phyloP scores from a whole-genome alignment of 768 basidiomycete species.

The Gymnopilus dilepis region DNA sequence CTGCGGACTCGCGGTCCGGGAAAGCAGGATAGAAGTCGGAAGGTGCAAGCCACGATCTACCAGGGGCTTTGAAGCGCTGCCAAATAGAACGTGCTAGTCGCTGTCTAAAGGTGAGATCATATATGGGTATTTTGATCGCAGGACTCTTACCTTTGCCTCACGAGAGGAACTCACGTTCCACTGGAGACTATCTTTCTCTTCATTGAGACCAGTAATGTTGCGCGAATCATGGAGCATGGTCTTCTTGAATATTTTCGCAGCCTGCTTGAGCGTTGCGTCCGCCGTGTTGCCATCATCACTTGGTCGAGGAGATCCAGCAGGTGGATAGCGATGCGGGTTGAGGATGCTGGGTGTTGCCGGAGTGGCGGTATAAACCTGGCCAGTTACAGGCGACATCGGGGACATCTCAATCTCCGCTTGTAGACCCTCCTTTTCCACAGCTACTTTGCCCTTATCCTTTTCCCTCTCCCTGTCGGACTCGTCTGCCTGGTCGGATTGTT shows the following conservation, averaged over 20 bases:
- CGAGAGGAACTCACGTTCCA: slow-evolving; percentile 61
- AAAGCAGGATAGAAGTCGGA: slow-evolving; percentile 77
- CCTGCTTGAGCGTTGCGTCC: slow-evolving; percentile 52
- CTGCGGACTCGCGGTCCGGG: slow-evolving; percentile 55
- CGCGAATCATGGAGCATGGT: slow-evolving; percentile 79
- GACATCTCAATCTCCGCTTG: slow-evolving; percentile 27
- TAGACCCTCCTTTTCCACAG: slow-evolving; percentile 7
- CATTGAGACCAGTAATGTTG: slow-evolving; percentile 60
- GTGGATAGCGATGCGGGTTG: slow-evolving; percentile 48
- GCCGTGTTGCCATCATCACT: slow-evolving; percentile 31
- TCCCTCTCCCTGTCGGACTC: slow-evolving; percentile 4
- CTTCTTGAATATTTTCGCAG: slow-evolving; percentile 70
- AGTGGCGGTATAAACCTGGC: slow-evolving; percentile 18
- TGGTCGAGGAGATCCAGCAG: slow-evolving; percentile 30
- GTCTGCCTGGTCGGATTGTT: slow-evolving; percentile 8
- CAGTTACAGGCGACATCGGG: slow-evolving; percentile 14
- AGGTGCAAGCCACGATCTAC: slow-evolving; percentile 66
- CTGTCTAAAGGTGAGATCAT: slow-evolving; percentile 35
- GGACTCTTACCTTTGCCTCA: slow-evolving; percentile 65
- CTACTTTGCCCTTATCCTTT: slow-evolving; percentile 7
- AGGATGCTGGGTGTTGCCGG: slow-evolving; percentile 25
- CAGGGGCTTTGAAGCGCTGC: slow-evolving; percentile 58
- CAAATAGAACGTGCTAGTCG: slow-evolving; percentile 73
- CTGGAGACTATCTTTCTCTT: slow-evolving; percentile 45
- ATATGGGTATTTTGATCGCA: not conserved